Evolutionary conservation across 2,329 filamentous ascomycete species (phyloP).

Genomic region (Nemania sp.): DNA sequence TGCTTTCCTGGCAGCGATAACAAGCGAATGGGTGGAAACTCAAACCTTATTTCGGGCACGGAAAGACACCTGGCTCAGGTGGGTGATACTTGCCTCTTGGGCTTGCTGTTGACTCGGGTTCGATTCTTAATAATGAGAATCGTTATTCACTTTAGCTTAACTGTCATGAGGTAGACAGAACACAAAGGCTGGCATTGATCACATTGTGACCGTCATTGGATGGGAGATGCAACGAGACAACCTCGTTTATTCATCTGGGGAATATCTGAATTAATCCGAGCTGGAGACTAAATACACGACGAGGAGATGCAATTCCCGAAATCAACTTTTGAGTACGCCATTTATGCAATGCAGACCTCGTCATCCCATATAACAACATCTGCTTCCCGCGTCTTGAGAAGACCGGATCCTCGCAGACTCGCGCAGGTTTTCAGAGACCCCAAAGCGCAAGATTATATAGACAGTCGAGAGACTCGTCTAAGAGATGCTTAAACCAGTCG

Average conservation of each 20-base stretch:
- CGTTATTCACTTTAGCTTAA: no score
- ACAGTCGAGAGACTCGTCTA: conserved; percentile 11
- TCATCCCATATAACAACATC: conserved; percentile 51
- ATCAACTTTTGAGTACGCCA: conserved; percentile 49
- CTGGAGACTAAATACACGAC: conserved; percentile 1
- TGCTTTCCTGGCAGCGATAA: no score
- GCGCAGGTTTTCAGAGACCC: conserved; percentile 52
- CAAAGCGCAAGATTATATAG: conserved; percentile 40
- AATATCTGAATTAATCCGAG: conserved; percentile 21
- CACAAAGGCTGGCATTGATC: no score
- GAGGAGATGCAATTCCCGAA: conserved; percentile 13
- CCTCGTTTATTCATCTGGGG: conserved; percentile 19
- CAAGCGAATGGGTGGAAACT: no score
- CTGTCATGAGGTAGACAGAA: no score
- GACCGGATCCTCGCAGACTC: conserved; percentile 47
- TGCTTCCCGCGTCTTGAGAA: conserved; percentile 42
- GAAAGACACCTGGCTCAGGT: background rate
- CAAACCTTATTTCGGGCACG: background rate
- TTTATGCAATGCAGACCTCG: conserved; percentile 55
- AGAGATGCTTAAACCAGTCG: conserved; percentile 4
- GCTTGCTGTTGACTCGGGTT: no score
- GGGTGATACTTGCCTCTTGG: background rate
- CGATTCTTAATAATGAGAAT: no score
- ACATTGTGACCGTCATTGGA: background rate
- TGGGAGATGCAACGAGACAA: background rate